Percentiles rank a stretch among this genome's conserved stretches.
Conservation (phyloP, 73 alveolate species). For the Paramecium sonneborni region DNA sequence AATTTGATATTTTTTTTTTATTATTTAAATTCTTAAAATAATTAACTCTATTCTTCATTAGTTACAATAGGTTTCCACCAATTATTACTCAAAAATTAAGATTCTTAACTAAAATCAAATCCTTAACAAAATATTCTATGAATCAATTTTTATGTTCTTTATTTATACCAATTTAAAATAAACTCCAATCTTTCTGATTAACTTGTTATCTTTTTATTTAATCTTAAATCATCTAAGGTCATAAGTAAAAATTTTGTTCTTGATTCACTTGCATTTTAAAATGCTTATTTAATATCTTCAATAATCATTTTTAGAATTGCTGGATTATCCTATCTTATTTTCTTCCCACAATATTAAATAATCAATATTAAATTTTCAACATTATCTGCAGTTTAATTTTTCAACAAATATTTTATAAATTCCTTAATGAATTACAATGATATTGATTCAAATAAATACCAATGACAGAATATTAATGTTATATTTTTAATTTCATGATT, state of each 20-base stretch:
- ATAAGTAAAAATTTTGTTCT: background rate
- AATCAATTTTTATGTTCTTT: background rate
- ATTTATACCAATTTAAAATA: conserved; percentile 35
- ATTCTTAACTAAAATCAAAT: background rate
- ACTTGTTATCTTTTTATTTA: conserved; percentile 1
- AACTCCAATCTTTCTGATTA: conserved; percentile 36
- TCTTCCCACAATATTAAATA: conserved; percentile 52
- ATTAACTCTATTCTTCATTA: conserved; percentile 14
- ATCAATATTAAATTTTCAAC: background rate
- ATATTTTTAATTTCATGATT: background rate
- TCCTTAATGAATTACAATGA: conserved; percentile 42
- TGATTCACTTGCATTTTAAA: background rate
- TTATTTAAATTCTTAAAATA: conserved; percentile 5
- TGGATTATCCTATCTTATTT: conserved; percentile 44
- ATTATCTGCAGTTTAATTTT: background rate
- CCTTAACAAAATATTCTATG: conserved; percentile 5
- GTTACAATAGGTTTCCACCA: conserved; percentile 29
- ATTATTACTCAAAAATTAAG: background rate
- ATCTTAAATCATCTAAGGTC: conserved; percentile 38
- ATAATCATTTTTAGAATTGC: conserved; percentile 21
- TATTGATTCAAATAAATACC: conserved; percentile 47
- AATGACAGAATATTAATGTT: conserved; percentile 3
- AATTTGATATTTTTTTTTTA: background rate
- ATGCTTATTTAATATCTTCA: background rate
- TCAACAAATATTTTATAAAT: background rate